Percentiles rank a stretch among this genome's conserved stretches.
These are phyloP conservation scores for Turritis glabra DNA, from an alignment of 345 rosid genomes.

Conservation along the genomic window DNA sequence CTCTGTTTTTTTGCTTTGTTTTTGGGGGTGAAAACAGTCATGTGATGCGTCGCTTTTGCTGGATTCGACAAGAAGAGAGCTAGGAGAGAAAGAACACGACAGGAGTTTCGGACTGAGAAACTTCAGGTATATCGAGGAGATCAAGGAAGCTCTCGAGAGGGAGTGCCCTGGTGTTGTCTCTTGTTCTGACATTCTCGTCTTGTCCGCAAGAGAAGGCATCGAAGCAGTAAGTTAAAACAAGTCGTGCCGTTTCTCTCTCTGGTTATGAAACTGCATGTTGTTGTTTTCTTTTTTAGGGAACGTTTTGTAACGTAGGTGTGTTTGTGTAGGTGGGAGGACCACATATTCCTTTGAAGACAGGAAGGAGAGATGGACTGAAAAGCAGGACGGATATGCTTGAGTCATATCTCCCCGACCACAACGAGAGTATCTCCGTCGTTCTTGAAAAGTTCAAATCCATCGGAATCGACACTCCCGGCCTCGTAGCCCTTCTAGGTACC, in stretches of 20 bases:
- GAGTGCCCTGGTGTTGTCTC: constrained; percentile 96
- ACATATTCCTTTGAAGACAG: constrained; percentile 78
- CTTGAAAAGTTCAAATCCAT: constrained; percentile 78
- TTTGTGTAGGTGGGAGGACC: constrained; percentile 86
- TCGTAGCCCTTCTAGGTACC: constrained; percentile 58
- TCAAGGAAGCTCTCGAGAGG: constrained; percentile 93
- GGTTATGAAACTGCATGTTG: constrained; percentile 4
- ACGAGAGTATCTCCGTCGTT: constrained; percentile 81
- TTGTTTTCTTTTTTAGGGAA: neutral
- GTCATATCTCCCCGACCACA: constrained; percentile 86
- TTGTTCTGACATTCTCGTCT: constrained; percentile 82
- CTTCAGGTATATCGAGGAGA: constrained; percentile 87
- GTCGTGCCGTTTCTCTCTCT: neutral
- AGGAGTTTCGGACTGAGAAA: constrained; percentile 94
- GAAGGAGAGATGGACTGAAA: constrained; percentile 87
- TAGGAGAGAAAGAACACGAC: constrained; percentile 96
- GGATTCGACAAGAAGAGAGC: constrained; percentile 90
- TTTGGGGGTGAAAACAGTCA: constrained; percentile 47
- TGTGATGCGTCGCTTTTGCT: constrained; percentile 94
- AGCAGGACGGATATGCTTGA: constrained; percentile 85
- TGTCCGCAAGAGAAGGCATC: constrained; percentile 89
- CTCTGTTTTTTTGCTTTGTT: neutral
- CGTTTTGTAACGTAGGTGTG: neutral
- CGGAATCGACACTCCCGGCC: constrained; percentile 80
- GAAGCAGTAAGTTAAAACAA: constrained; percentile 51